Conservation (phyloP, 495 filamentous ascomycete species). For the Neurospora pannonica region DNA sequence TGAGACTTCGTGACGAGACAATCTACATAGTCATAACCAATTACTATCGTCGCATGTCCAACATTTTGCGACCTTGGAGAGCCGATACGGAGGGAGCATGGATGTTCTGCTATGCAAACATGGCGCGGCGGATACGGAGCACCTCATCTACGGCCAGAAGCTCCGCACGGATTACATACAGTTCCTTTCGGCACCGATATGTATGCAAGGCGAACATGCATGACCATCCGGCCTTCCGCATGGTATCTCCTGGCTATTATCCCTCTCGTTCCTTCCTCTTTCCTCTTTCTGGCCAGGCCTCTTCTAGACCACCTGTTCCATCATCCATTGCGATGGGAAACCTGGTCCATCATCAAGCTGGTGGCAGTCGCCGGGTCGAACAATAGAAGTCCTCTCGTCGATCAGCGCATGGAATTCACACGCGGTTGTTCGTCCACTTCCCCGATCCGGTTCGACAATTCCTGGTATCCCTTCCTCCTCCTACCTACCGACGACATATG, state of each 20-base stretch:
- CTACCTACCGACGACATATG: background rate
- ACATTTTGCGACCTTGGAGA: background rate
- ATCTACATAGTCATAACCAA: background rate
- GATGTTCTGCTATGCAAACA: background rate
- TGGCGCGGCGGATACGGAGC: background rate
- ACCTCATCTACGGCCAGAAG: background rate
- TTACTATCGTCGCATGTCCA: background rate
- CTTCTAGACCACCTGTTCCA: background rate
- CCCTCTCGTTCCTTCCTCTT: background rate
- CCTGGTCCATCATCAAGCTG: background rate
- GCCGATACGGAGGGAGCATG: background rate
- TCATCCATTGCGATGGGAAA: background rate
- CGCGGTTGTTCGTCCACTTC: background rate
- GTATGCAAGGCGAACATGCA: background rate
- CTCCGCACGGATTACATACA: background rate
- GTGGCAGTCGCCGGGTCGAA: background rate
- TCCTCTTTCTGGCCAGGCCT: background rate
- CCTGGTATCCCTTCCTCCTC: background rate
- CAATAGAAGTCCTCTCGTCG: background rate
- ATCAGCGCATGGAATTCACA: background rate
- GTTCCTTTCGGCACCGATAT: background rate
- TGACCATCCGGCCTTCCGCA: background rate
- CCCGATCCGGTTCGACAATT: background rate
- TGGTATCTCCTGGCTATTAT: background rate
- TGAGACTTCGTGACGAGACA: background rate